Conservation (phyloP, 371 early-diverging fungal genomes). For the Mucor circinelloides region DNA sequence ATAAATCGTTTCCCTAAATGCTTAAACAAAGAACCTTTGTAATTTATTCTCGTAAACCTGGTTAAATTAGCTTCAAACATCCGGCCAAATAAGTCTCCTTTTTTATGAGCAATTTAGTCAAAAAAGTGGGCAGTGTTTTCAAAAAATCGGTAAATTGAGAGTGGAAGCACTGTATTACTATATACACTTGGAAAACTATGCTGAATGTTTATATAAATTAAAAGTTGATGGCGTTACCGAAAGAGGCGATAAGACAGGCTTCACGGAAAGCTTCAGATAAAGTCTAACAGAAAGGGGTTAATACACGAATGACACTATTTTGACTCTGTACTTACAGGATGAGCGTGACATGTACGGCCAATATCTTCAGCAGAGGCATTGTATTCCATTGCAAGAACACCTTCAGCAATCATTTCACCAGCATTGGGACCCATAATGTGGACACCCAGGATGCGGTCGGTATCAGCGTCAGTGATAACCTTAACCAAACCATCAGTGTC, state of each 20-base stretch:
- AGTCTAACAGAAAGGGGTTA: constrained; percentile 50
- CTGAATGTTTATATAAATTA: constrained; percentile 28
- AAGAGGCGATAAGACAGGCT: constrained; percentile 87
- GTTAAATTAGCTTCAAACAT: too few species aligned
- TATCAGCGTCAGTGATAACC: constrained; percentile 93
- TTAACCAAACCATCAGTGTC: constrained; percentile 95
- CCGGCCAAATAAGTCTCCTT: too few species aligned
- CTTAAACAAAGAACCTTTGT: too few species aligned
- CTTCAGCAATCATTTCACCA: constrained; percentile 99
- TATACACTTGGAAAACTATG: too few species aligned
- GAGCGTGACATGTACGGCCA: constrained; percentile 97
- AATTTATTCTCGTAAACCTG: too few species aligned
- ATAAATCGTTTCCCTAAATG: constrained; percentile 5
- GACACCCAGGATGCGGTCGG: constrained; percentile 94
- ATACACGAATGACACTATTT: background rate
- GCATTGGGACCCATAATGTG: constrained; percentile 98
- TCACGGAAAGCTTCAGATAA: constrained; percentile 98
- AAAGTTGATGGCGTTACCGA: constrained; percentile 71
- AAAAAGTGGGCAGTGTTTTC: background rate
- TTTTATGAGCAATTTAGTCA: too few species aligned
- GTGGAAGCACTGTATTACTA: too few species aligned
- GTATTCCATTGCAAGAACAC: constrained; percentile 96
- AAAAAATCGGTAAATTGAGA: too few species aligned
- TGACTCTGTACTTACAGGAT: constrained; percentile 64
- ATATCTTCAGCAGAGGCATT: constrained; percentile 96